These are phyloP conservation scores for Halophytophthora polymorphica DNA, from an alignment of 352 stramenopile species.

Conservation along the genomic window DNA sequence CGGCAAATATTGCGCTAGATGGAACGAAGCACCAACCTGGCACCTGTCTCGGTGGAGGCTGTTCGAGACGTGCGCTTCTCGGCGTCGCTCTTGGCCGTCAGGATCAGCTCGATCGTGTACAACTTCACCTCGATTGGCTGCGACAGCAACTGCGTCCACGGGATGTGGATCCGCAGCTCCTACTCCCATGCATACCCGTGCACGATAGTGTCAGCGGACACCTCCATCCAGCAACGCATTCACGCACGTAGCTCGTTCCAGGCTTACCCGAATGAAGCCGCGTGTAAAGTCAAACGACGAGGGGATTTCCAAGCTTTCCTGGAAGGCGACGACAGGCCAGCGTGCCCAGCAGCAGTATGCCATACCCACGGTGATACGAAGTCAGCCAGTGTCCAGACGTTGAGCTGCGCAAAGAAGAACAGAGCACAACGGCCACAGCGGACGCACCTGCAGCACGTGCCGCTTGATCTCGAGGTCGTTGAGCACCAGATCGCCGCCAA, in stretches of 20 bases:
- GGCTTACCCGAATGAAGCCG: conserved; percentile 73
- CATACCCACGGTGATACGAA: no score
- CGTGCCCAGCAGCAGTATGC: not conserved
- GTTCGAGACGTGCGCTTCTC: conserved; percentile 17
- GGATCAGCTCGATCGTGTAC: conserved; percentile 87
- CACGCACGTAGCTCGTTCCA: no score
- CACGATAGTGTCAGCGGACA: no score
- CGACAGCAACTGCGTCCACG: conserved; percentile 84
- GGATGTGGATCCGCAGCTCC: conserved; percentile 87
- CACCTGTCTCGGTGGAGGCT: conserved; percentile 8
- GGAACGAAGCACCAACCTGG: conserved; percentile 1
- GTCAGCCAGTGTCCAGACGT: no score
- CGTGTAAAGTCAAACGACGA: conserved; percentile 86
- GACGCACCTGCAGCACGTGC: conserved; percentile 59
- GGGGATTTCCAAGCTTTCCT: conserved; percentile 83
- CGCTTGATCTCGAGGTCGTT: conserved; percentile 89
- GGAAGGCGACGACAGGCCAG: not conserved
- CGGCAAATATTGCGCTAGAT: not conserved
- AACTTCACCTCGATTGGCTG: conserved; percentile 87
- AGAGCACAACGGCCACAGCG: no score
- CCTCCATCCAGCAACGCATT: not conserved
- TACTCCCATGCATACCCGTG: conserved; percentile 19
- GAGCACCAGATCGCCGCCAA: conserved; percentile 82
- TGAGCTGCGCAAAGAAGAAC: no score
- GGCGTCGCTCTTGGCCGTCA: conserved; percentile 49